phyloP scores from a whole-genome alignment of 257 asterid genomes.

The Salvia hispanica region DNA sequence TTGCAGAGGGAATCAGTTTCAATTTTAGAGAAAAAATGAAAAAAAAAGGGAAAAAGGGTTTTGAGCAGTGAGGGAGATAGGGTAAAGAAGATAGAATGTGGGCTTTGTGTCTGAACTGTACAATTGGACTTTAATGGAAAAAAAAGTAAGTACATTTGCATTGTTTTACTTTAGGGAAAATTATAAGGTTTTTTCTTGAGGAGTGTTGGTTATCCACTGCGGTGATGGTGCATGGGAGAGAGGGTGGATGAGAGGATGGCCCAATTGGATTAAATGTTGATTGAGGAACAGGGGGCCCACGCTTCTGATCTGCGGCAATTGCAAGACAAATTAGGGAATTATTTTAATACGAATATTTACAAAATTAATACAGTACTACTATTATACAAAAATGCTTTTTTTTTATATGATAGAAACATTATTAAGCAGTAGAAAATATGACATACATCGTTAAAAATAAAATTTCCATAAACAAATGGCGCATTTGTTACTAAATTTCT shows the following conservation, averaged over 20 bases:
- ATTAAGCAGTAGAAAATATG: too few relatives aligned
- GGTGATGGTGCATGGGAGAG: slow-evolving; percentile 39
- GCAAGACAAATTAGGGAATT: too few relatives aligned
- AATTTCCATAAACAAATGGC: too few relatives aligned
- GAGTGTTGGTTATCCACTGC: slow-evolving; percentile 26
- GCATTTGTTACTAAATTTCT: too few relatives aligned
- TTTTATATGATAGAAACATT: too few relatives aligned
- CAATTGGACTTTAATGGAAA: slow-evolving; percentile 27
- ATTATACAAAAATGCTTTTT: too few relatives aligned
- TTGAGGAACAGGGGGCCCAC: slow-evolving; percentile 41
- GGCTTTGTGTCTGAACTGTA: slow-evolving; percentile 37
- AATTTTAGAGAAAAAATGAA: background rate
- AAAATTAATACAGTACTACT: too few relatives aligned
- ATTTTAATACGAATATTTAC: too few relatives aligned
- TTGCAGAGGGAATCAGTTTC: slow-evolving; percentile 19
- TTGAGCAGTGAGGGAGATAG: slow-evolving; percentile 33
- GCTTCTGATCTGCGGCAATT: background rate
- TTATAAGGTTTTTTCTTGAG: background rate
- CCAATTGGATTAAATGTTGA: slow-evolving; percentile 40
- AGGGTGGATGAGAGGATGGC: slow-evolving; percentile 23
- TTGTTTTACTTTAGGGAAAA: slow-evolving; percentile 22
- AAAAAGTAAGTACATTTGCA: slow-evolving; percentile 27
- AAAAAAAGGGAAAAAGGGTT: slow-evolving; percentile 1
- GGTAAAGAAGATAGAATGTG: slow-evolving; percentile 49
- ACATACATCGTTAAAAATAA: too few relatives aligned